These are phyloP conservation scores for Botryosphaeria dothidea DNA, from an alignment of 2,329 filamentous ascomycete genomes.

Conservation along the genomic window DNA sequence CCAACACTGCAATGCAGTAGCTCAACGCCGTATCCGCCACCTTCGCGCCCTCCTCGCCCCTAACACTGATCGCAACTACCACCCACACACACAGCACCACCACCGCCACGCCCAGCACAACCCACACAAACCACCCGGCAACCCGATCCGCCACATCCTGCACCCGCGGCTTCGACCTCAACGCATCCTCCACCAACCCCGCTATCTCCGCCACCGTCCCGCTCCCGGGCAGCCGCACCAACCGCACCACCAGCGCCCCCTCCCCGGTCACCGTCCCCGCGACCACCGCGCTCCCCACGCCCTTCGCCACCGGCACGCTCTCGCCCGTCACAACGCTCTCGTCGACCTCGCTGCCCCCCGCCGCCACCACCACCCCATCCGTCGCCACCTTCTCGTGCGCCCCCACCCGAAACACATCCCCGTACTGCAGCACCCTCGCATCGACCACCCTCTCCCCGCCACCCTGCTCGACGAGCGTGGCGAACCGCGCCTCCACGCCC, in stretches of 20 bases:
- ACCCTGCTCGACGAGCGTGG: background rate
- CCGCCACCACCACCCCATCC: background rate
- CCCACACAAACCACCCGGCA: slow-evolving; percentile 63
- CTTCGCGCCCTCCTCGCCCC: background rate
- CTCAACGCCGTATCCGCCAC: slow-evolving; percentile 64
- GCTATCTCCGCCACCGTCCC: slow-evolving; percentile 53
- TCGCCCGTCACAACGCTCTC: slow-evolving; percentile 82
- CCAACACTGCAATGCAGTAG: slow-evolving; percentile 69
- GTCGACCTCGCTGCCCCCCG: slow-evolving; percentile 64
- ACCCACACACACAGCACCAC: slow-evolving; percentile 67
- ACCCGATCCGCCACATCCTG: slow-evolving; percentile 71
- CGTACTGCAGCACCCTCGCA: background rate
- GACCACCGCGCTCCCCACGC: slow-evolving; percentile 29
- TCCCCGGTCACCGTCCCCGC: background rate
- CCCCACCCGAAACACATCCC: background rate
- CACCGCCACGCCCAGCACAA: slow-evolving; percentile 24
- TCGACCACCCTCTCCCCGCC: slow-evolving; percentile 36
- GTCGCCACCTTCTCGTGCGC: background rate
- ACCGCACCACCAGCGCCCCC: background rate
- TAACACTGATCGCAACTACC: slow-evolving; percentile 51
- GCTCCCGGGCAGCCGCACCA: background rate
- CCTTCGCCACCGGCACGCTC: slow-evolving; percentile 60
- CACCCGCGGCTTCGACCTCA: slow-evolving; percentile 65
- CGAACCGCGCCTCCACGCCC: too few relatives aligned
- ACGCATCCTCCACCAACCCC: slow-evolving; percentile 69